Conservation (phyloP, 441 rosid species). For the Iberis amara region DNA sequence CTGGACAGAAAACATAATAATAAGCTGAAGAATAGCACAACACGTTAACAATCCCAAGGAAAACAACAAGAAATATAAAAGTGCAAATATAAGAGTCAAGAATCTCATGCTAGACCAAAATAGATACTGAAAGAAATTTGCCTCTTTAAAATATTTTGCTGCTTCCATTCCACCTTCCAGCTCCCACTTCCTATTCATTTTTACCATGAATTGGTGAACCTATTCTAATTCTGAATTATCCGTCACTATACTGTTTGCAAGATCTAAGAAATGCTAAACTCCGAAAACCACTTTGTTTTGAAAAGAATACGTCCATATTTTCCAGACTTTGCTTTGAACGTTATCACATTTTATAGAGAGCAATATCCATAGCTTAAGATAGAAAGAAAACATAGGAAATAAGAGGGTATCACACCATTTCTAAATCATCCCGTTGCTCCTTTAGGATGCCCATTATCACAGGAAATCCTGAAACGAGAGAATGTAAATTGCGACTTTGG, state of each 20-base stretch:
- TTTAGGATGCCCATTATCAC: constrained; percentile 71
- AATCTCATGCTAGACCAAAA: constrained; percentile 6
- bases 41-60: constrained; percentile 6
- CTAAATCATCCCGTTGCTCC: constrained; percentile 87
- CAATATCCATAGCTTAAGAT: too few species aligned
- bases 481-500: constrained; percentile 1
- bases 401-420: constrained; percentile 52
- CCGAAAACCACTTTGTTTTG: too few species aligned
- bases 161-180: not conserved
- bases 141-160: too few species aligned
- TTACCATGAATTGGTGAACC: constrained; percentile 1
- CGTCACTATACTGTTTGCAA: not conserved
- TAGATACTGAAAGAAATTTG: constrained; percentile 1
- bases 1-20: constrained; percentile 32
- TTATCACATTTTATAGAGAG: too few species aligned
- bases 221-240: not conserved
- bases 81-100: not conserved
- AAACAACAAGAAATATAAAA: constrained; percentile 1
- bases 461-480: constrained; percentile 71
- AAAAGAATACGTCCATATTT: too few species aligned
- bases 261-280: too few species aligned
- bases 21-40: constrained; percentile 11
- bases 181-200: constrained; percentile 3
- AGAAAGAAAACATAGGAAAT: not conserved
- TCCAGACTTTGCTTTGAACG: too few species aligned